Evolutionary conservation across 192 early-diverging fungal genomes (phyloP).

Genomic region (Coemansia sp.): DNA sequence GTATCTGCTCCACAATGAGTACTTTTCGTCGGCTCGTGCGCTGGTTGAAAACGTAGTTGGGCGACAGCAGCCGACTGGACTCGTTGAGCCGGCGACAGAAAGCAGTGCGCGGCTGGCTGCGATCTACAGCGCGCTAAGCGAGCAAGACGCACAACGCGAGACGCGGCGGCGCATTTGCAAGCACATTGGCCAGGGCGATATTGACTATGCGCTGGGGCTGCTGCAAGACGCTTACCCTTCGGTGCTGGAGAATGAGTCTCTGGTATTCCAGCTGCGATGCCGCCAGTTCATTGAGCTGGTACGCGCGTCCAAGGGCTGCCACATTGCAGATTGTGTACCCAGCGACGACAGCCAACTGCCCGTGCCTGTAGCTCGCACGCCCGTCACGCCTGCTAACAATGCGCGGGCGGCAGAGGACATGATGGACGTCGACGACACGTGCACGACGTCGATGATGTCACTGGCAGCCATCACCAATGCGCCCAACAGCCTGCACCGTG

Average conservation of each 20-base stretch:
- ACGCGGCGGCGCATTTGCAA: constrained; percentile 58
- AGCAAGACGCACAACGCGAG: constrained; percentile 37
- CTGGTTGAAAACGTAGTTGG: constrained; percentile 60
- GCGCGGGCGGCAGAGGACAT: constrained; percentile 24
- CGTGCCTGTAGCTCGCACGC: constrained; percentile 11
- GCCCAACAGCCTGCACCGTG: constrained; percentile 19
- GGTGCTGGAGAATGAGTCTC: constrained; percentile 66
- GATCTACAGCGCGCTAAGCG: constrained; percentile 27
- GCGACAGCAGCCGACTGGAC: constrained; percentile 7
- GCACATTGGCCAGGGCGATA: constrained; percentile 72
- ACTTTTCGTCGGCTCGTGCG: constrained; percentile 73
- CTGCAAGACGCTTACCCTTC: constrained; percentile 70
- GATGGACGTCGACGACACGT: constrained; percentile 61
- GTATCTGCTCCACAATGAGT: constrained; percentile 87
- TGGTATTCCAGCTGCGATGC: constrained; percentile 82
- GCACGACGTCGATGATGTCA: constrained; percentile 34
- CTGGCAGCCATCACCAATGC: constrained; percentile 42
- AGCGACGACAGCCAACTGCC: constrained; percentile 36
- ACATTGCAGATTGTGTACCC: constrained; percentile 41
- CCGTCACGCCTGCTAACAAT: background rate
- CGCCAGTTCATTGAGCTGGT: constrained; percentile 91
- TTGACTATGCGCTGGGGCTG: constrained; percentile 73
- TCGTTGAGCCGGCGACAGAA: background rate
- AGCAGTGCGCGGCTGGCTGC: constrained; percentile 21
- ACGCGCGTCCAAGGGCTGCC: constrained; percentile 35